Evolutionary conservation across 352 stramenopile species (phyloP).

Genomic region (Pythium oligandrum): DNA sequence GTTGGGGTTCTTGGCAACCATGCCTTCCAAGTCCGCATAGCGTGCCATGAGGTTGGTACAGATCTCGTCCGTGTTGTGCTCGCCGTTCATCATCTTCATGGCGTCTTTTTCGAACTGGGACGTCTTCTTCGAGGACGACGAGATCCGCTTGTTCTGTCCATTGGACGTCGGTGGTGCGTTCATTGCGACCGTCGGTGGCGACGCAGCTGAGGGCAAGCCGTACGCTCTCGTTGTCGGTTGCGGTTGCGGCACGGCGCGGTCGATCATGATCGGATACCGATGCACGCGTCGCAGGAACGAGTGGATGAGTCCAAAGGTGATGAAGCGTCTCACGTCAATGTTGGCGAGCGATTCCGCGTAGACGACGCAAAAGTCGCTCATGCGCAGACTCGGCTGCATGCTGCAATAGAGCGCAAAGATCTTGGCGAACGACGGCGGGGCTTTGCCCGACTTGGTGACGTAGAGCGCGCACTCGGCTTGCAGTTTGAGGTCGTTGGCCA

Average conservation of each 20-base stretch:
- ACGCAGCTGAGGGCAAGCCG: not conserved
- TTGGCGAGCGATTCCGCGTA: conserved; percentile 62
- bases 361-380: conserved; percentile 81
- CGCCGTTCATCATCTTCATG: conserved; percentile 78
- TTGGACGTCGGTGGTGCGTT: not conserved
- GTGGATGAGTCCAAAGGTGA: conserved; percentile 88
- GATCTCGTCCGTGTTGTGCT: conserved; percentile 83
- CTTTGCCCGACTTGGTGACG: conserved; percentile 64
- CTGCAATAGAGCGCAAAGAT: conserved; percentile 86
- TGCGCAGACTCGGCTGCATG: conserved; percentile 73
- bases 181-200: conserved; percentile 3
- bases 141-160: conserved; percentile 30
- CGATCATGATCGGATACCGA: conserved; percentile 72
- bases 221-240: not conserved
- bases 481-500: conserved; percentile 59
- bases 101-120: conserved; percentile 66
- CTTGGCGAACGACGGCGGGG: conserved; percentile 56
- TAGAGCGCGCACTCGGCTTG: conserved; percentile 77
- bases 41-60: conserved; percentile 67
- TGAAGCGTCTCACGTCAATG: conserved; percentile 78
- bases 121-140: conserved; percentile 30
- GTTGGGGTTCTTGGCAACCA: conserved; percentile 58
- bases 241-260: conserved; percentile 21
- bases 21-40: conserved; percentile 61
- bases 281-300: conserved; percentile 81